phyloP scores from a whole-genome alignment of 768 basidiomycete species.

The Suillus decipiens region DNA sequence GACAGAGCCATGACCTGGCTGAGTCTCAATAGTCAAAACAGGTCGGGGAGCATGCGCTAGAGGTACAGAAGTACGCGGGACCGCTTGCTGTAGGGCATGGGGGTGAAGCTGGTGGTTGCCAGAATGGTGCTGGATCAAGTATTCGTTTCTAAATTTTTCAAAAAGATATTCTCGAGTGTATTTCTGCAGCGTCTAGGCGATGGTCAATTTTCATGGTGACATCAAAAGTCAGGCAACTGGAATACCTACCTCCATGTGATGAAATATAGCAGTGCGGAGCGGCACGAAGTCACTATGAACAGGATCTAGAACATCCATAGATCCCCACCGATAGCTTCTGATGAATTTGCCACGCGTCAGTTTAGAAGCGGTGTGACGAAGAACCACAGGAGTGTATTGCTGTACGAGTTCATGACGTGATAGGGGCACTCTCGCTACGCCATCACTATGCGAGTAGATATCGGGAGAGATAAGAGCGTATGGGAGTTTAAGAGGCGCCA shows the following conservation, averaged over 20 bases:
- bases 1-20: conserved; percentile 43
- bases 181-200: conserved; percentile 72
- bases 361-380: conserved; percentile 44
- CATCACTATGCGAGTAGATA: conserved; percentile 82
- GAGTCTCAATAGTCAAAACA: conserved; percentile 63
- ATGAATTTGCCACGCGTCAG: conserved; percentile 63
- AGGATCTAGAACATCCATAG: conserved; percentile 76
- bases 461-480: conserved; percentile 86
- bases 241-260: conserved; percentile 79
- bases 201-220: conserved; percentile 17
- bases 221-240: conserved; percentile 15
- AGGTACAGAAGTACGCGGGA: conserved; percentile 32
- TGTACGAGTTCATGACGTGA: conserved; percentile 73
- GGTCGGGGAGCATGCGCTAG: conserved; percentile 49
- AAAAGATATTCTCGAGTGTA: conserved; percentile 84
- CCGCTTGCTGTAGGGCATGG: conserved; percentile 44
- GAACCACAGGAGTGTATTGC: conserved; percentile 67
- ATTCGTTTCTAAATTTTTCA: conserved; percentile 71
- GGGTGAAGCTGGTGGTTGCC: conserved; percentile 42
- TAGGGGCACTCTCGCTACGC: conserved; percentile 56
- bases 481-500: conserved; percentile 67
- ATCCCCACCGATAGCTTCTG: conserved; percentile 83
- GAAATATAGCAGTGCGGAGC: conserved; percentile 78
- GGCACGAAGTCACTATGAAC: conserved; percentile 79
- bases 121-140: conserved; percentile 53